phyloP scores from a whole-genome alignment of 2,329 filamentous ascomycete genomes.

The Ophiostoma fasciatum region DNA sequence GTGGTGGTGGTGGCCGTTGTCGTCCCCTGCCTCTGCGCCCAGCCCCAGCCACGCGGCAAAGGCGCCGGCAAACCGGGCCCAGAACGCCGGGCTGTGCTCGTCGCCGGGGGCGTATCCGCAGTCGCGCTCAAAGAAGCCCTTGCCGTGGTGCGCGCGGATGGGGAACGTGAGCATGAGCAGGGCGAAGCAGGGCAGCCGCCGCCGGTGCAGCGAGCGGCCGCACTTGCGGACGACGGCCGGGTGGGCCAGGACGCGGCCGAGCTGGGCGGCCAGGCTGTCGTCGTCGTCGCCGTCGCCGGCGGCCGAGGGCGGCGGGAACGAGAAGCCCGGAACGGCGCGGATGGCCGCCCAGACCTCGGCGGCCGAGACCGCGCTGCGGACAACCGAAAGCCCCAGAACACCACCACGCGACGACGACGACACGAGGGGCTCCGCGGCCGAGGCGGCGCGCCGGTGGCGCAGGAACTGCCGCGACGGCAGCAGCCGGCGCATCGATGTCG shows the following conservation, averaged over 20 bases:
- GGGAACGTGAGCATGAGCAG: slow-evolving; percentile 2
- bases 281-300: background rate
- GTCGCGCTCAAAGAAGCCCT: background rate
- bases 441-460: background rate
- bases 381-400: too few relatives aligned
- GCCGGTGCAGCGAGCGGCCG: slow-evolving; percentile 2
- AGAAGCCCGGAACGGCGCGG: background rate
- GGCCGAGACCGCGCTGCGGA: too few relatives aligned
- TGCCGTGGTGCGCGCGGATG: background rate
- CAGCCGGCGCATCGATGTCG: background rate
- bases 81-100: slow-evolving; percentile 3
- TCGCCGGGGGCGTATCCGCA: slow-evolving; percentile 1
- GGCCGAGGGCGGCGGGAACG: background rate
- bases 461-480: background rate
- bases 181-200: slow-evolving; percentile 1
- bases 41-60: slow-evolving; percentile 3
- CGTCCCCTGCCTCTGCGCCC: background rate
- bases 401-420: too few relatives aligned
- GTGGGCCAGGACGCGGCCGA: slow-evolving; percentile 1
- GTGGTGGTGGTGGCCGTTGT: background rate
- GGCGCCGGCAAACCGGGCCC: background rate
- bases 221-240: background rate
- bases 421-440: too few relatives aligned
- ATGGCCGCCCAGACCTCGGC: background rate
- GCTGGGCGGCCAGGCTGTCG: background rate